phyloP scores from a whole-genome alignment of 345 rosid species.

The Eutrema yunnanense region DNA sequence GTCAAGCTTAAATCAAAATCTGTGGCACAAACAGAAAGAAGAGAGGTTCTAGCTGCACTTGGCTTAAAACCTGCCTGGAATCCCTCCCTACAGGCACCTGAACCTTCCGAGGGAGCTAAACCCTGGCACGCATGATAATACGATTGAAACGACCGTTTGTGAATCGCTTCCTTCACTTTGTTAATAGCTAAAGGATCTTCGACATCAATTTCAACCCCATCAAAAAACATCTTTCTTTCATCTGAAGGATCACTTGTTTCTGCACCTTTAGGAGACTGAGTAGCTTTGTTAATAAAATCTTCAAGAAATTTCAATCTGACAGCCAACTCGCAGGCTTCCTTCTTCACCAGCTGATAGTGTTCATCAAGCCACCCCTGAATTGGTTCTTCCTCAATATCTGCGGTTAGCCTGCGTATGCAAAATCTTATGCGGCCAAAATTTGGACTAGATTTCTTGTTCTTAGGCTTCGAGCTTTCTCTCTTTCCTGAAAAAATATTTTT shows the following conservation, averaged over 20 bases:
- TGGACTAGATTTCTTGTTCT: conserved; percentile 66
- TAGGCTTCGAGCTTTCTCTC: conserved; percentile 62
- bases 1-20: conserved; percentile 81
- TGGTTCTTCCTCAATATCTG: conserved; percentile 97
- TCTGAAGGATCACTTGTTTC: conserved; percentile 43
- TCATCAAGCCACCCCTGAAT: conserved; percentile 99
- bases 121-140: conserved; percentile 87
- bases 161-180: conserved; percentile 66
- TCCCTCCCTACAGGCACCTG: conserved; percentile 75
- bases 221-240: conserved; percentile 46
- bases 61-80: conserved; percentile 91
- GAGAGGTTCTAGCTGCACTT: conserved; percentile 66
- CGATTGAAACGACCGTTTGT: conserved; percentile 63
- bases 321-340: conserved; percentile 82
- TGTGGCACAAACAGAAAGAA: conserved; percentile 74
- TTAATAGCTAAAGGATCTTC: conserved; percentile 50
- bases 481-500: conserved; percentile 48
- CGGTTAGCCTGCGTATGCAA: conserved; percentile 63
- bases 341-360: conserved; percentile 74
- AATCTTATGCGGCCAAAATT: conserved; percentile 76
- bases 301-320: conserved; percentile 82
- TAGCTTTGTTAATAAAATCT: conserved; percentile 47
- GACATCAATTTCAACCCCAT: conserved; percentile 60
- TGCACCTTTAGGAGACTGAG: conserved; percentile 38
- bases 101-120: conserved; percentile 62